Evolutionary conservation across 164 flowering plant species (phyloP), one percentile per base, ranked within the genome.

Genomic region (Annona cherimola): DNA sequence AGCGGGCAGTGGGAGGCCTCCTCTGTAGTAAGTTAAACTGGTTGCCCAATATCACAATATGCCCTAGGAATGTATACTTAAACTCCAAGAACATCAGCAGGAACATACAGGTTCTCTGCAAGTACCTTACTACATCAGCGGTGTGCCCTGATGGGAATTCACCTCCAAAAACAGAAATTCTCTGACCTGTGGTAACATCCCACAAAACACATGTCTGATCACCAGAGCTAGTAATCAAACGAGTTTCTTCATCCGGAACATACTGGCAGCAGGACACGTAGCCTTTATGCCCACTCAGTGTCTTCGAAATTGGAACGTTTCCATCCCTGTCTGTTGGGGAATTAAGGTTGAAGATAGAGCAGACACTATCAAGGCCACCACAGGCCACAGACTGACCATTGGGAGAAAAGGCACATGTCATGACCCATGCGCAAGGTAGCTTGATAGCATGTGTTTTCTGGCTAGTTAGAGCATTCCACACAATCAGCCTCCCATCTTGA

Each of bases 381-480:
- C 98, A 88, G 4, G 99, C 97, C 80, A 95, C 99, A 26, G 98
- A 89, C 71, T 87, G 99, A n/a, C 99, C 98, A 77, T 73, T 88
- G 3, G 94, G 96, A 42, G 99, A 89, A 83, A 95, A 95, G 55
- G 98, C 97, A 75, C 99, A 93, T 4, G 98, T 84, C 99, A 93
- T 95, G 50, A 95, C 98, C 98, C 98, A 95, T 39, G 98, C 93
- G 82, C 97, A 92, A 69, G 98, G 98, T 19, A 91, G 85, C 86
- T 93, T 95, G 74, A 90, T 91, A 68, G 97, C 94, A 84, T 94
- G 99, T 54, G 92, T 94, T 81, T 94, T 94, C 84, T 94, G 99
- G 86, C 99, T 94, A 8, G 99, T 94, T 72, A 88, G 85, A 68
- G 98, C 92, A 85, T 94, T 94, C 99, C 99, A 94, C 67, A 94